Evolutionary conservation across 2,329 filamentous ascomycete genomes (phyloP), one percentile per base, ranked within the genome.

Genomic region (Parafenestella ontariensis): DNA sequence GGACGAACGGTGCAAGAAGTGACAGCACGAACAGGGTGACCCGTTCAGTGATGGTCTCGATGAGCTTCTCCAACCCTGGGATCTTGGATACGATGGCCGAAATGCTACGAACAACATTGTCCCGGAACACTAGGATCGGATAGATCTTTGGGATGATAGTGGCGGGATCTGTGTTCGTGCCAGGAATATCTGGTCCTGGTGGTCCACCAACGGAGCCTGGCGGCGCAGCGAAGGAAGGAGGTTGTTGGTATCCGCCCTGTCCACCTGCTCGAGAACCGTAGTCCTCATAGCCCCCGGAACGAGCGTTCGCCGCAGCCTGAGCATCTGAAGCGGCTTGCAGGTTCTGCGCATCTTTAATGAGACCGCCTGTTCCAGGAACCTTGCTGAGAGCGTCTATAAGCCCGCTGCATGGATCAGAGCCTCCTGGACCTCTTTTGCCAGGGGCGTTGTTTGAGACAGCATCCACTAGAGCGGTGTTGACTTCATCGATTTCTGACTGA

Each of bases 31-130:
- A 98, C 6, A 96, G 83, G 0, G 94, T 96, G 36, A 99, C 82
- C 1, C 90, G 94, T 78, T 99, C 95, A 51, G 90, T 91, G 67
- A 99, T 96, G 66, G 92, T 94, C 61, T 98, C 94, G 20, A 98
- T 87, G n/a, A 97, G 81, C 57, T 88, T 80, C 77, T 96, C 92
- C 3, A 99, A 82, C 0, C 94, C 94, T 0, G 95, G 95, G 34
- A 99, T 89, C 79, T 96, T 97, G 66, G 92, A 87, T 62, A 98
- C 92, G 47, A 92, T 89, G 34, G 87, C 85, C 69, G 87, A 92
- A 75, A 99, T 92, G 36, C 88, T 85, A 64, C 91, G 91, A 46
- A 97, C 93, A 49, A 99, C 92, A 69, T 89, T 95, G 80, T 99
- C 95, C 55, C 94, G 86, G 81, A 98, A 99, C 56, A 91, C 85